Percentiles rank a stretch among this genome's conserved stretches.
These are phyloP conservation scores for Phytophthora nicotianae DNA, from an alignment of 352 stramenopile species.

Conservation along the genomic window DNA sequence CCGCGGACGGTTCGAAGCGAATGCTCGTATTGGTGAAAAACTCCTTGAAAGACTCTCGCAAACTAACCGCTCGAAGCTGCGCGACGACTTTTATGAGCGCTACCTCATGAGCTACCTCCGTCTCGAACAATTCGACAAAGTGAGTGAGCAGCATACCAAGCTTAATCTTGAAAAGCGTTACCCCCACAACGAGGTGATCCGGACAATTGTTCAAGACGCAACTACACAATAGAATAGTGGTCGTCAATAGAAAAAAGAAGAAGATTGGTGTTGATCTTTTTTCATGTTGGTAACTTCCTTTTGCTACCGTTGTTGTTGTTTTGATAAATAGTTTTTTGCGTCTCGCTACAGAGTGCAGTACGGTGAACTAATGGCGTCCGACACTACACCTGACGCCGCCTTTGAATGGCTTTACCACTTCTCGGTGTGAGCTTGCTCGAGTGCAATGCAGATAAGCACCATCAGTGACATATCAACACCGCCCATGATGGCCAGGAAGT, in stretches of 20 bases:
- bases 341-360: slow-evolving; percentile 16
- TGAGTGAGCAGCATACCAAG: slow-evolving; percentile 24
- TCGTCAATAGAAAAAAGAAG: slow-evolving; percentile 1
- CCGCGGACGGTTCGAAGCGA: slow-evolving; percentile 37
- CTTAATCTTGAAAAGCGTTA: slow-evolving; percentile 36
- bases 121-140: slow-evolving; percentile 40
- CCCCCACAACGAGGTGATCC: slow-evolving; percentile 40
- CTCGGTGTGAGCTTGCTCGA: slow-evolving; percentile 39
- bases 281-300: slow-evolving; percentile 9
- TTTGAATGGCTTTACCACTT: slow-evolving; percentile 20
- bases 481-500: slow-evolving; percentile 40
- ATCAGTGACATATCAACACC: slow-evolving; percentile 51
- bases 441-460: slow-evolving; percentile 48
- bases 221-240: slow-evolving; percentile 26
- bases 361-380: neutral
- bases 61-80: slow-evolving; percentile 28
- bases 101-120: slow-evolving; percentile 48
- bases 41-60: slow-evolving; percentile 29
- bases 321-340: slow-evolving; percentile 30
- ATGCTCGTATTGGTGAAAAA: slow-evolving; percentile 38
- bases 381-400: neutral
- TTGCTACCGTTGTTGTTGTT: slow-evolving; percentile 12
- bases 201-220: slow-evolving; percentile 40
- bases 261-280: neutral
- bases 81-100: slow-evolving; percentile 41